Evolutionary conservation across 2,329 filamentous ascomycete genomes (phyloP).

Genomic region (Fusarium sp.): DNA sequence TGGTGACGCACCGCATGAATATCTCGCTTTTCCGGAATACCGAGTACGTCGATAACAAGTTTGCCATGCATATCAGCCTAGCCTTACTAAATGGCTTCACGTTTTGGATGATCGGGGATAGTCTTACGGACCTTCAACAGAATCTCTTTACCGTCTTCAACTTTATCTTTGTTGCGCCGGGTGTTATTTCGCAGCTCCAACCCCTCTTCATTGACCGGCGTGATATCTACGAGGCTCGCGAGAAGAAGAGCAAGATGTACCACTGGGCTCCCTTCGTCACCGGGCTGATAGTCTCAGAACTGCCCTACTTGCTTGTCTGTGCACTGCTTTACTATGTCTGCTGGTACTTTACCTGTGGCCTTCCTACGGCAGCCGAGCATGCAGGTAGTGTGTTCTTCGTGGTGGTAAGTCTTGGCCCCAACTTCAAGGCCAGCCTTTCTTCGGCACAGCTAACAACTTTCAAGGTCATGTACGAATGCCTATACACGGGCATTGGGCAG

Average conservation of each 20-base stretch:
- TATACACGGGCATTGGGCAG: not conserved
- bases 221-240: conserved; percentile 57
- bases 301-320: not conserved
- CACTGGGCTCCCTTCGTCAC: conserved; percentile 40
- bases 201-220: conserved; percentile 56
- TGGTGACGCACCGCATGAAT: not conserved
- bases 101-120: not conserved
- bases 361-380: not conserved
- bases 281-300: not conserved
- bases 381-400: not conserved
- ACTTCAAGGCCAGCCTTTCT: not conserved
- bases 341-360: not conserved
- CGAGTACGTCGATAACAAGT: not conserved
- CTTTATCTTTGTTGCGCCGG: not conserved
- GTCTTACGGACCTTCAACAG: not conserved
- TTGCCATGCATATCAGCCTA: not conserved
- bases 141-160: not conserved
- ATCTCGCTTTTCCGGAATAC: not conserved
- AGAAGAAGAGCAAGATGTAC: conserved; percentile 62
- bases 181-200: conserved; percentile 46
- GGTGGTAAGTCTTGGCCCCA: not conserved
- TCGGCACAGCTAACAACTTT: not conserved
- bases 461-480: not conserved
- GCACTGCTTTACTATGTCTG: not conserved
- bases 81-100: not conserved